These are phyloP conservation scores for Xylaria castorea DNA, from an alignment of 495 filamentous ascomycete genomes.

Conservation along the genomic window DNA sequence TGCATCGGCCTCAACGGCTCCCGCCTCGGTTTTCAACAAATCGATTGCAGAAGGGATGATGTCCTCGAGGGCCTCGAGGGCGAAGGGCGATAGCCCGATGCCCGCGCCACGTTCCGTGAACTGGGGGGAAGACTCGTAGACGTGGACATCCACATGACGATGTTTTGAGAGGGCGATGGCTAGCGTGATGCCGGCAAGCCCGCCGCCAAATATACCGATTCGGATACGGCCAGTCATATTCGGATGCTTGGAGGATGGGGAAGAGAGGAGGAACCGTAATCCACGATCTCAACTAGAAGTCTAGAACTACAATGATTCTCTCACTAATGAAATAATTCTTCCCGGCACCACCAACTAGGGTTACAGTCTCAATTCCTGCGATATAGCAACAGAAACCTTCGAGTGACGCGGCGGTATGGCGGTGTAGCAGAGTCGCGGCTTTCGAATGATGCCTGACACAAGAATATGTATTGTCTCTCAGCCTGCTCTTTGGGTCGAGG, in stretches of 20 bases:
- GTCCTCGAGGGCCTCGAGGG: conserved; percentile 25
- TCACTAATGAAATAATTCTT: too few species aligned
- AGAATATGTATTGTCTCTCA: not conserved
- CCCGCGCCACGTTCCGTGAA: conserved; percentile 40
- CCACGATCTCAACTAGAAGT: too few species aligned
- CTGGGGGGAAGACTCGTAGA: conserved; percentile 39
- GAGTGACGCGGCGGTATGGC: too few species aligned
- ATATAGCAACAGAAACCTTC: too few species aligned
- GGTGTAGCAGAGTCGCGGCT: too few species aligned
- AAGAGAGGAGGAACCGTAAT: too few species aligned
- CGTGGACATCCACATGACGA: conserved; percentile 33
- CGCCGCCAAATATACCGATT: conserved; percentile 37
- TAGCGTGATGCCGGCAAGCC: conserved; percentile 36
- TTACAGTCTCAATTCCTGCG: too few species aligned
- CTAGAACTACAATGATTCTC: too few species aligned
- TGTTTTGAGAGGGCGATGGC: conserved; percentile 32
- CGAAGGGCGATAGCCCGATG: conserved; percentile 31
- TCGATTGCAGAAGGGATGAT: conserved; percentile 25
- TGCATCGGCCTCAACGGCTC: conserved; percentile 24
- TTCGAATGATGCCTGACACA: too few species aligned
- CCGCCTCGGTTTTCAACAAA: conserved; percentile 26
- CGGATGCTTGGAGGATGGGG: too few species aligned
- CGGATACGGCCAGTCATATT: conserved; percentile 2
- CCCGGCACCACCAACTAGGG: too few species aligned
- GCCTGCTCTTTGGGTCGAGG: conserved; percentile 1